Evolutionary conservation across 768 basidiomycete genomes (phyloP).

Genomic region (Serendipita indica): DNA sequence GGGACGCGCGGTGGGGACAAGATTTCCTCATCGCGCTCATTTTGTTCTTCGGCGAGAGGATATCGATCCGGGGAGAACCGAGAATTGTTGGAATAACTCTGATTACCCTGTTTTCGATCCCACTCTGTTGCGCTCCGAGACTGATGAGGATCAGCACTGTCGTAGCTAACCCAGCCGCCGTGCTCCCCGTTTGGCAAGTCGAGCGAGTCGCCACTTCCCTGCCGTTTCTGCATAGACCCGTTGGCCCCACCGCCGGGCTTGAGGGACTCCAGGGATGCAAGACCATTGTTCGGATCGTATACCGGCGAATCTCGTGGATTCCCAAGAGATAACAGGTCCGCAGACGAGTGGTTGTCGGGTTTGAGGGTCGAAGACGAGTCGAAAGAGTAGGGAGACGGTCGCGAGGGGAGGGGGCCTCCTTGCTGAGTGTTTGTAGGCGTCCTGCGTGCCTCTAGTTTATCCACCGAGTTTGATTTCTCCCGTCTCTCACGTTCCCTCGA

Average conservation of each 20-base stretch:
- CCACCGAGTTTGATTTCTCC: neutral
- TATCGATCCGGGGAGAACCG: conserved; percentile 5
- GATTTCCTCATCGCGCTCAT: conserved; percentile 8
- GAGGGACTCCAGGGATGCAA: neutral
- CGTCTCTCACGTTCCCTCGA: conserved; percentile 7
- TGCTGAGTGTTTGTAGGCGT: conserved; percentile 1
- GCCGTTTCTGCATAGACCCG: neutral
- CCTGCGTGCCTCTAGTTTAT: neutral
- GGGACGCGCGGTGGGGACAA: neutral
- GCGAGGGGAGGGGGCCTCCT: neutral
- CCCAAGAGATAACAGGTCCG: neutral
- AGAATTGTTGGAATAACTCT: neutral
- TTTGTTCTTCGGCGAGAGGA: conserved; percentile 2
- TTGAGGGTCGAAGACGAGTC: conserved; percentile 2
- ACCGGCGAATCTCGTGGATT: neutral
- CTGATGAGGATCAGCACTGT: neutral
- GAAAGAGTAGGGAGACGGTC: conserved; percentile 1
- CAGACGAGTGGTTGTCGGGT: neutral
- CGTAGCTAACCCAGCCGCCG: conserved; percentile 8
- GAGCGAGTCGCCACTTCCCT: conserved; percentile 7
- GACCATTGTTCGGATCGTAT: neutral
- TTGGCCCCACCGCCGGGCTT: neutral
- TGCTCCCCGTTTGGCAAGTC: conserved; percentile 8
- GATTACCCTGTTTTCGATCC: neutral
- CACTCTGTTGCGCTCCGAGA: neutral